Evolutionary conservation across 495 filamentous ascomycete genomes (phyloP), one percentile per base, ranked within the genome.

Genomic region (Penicillium angulare): DNA sequence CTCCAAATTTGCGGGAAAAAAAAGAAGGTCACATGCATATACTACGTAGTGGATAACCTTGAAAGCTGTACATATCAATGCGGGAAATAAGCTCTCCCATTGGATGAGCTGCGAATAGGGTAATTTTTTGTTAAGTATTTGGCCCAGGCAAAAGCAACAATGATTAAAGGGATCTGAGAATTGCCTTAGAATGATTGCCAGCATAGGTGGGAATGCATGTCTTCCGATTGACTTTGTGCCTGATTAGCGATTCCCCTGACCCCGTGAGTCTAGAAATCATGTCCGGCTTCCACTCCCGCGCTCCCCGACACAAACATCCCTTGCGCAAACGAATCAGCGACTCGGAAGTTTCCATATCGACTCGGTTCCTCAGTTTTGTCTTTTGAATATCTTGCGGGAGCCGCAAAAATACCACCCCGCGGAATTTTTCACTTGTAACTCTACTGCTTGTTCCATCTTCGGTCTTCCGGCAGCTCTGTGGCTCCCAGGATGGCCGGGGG

Each of bases 221-320:
- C n/a, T n/a, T 24, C 43, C 49, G 52, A 58, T 61, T 44, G 49
- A 50, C 42, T 57, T 53, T 32, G 33, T 35, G 27, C 26, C 24
- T n/a, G 50, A 55, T 63, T 40, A 29, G 42, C 26, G 18, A 47
- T 35, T 46, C 58, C 59, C 47, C 52, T 64, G 61, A 64, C 48
- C 42, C 39, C 17, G 6, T 49, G 41, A 49, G 45, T 57, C 52
- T 20, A 52, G 35, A 62, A 62, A 55, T 43, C 35, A 62, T 59
- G 47, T 35, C 18, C 50, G 50, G 53, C 40, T 62, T 48, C 33
- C n/a, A 48, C 48, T 41, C 35, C 55, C 59, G 52, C 17, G 15
- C 22, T 57, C 48, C 60, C 57, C 57, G 57, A 27, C 16, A 42
- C 39, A 31, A 48, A 53, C 47, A 59, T 56, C 59, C 59, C 61